Conservation (phyloP, 257 asterid genomes). For the Plantago major region DNA sequence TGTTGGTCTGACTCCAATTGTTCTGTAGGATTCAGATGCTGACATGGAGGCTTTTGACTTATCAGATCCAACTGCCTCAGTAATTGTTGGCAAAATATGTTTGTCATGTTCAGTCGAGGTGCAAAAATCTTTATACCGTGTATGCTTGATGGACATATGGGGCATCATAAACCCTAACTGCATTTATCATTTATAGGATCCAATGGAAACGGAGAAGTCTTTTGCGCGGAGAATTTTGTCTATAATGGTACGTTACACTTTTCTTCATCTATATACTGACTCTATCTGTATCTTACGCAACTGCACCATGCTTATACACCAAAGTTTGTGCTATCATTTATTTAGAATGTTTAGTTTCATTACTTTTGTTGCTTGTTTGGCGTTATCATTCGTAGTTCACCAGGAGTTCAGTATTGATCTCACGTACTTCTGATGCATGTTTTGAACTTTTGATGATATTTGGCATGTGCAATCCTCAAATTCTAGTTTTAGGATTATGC, state of each 20-base stretch:
- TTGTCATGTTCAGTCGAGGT: conserved; percentile 94
- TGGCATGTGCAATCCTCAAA: conserved; percentile 13
- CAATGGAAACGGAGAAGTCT: conserved; percentile 80
- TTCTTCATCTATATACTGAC: conserved; percentile 12
- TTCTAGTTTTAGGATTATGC: conserved; percentile 6
- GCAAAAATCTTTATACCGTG: conserved; percentile 17
- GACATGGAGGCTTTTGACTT: conserved; percentile 53
- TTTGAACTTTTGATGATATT: background rate
- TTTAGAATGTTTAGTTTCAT: background rate
- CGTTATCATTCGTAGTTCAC: no score
- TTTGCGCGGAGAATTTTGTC: conserved; percentile 88
- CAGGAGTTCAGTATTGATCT: background rate
- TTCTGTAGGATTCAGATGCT: conserved; percentile 67
- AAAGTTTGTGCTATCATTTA: conserved; percentile 8
- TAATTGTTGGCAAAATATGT: conserved; percentile 63
- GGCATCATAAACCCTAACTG: conserved; percentile 17
- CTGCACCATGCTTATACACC: background rate
- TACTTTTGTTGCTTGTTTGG: no score
- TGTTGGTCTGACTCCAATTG: conserved; percentile 5
- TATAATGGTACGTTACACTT: conserved; percentile 64
- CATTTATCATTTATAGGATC: conserved; percentile 62
- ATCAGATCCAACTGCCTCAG: conserved; percentile 55
- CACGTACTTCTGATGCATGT: conserved; percentile 3
- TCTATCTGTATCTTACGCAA: conserved; percentile 14
- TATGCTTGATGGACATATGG: no score